These are phyloP conservation scores for Pseudocercospora fuligena DNA, from an alignment of 2,329 filamentous ascomycete species.

Conservation along the genomic window DNA sequence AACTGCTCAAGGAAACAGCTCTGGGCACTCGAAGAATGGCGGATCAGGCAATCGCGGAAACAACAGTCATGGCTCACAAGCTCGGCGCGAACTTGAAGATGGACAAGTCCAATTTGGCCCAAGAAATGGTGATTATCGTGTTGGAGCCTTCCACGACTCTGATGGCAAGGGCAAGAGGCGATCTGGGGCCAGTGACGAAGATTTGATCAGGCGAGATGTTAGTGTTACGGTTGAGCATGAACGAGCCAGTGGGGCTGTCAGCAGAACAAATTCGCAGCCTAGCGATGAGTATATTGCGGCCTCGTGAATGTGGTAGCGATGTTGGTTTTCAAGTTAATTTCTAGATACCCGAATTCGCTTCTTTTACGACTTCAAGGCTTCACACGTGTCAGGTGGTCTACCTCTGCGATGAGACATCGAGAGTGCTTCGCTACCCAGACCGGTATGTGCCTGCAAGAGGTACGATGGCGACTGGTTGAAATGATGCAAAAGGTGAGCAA, in stretches of 20 bases:
- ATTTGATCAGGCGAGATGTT: slow-evolving; percentile 34
- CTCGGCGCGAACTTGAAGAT: slow-evolving; percentile 16
- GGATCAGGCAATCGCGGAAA: slow-evolving; percentile 6
- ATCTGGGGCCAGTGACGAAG: slow-evolving; percentile 27
- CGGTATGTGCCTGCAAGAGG: not conserved
- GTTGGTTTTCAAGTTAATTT: not conserved
- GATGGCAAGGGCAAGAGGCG: slow-evolving; percentile 21
- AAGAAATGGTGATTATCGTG: slow-evolving; percentile 25
- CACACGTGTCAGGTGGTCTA: no score
- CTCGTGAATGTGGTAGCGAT: not conserved
- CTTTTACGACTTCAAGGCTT: not conserved
- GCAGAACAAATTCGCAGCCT: not conserved
- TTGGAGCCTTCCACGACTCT: slow-evolving; percentile 27
- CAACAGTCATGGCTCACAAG: slow-evolving; percentile 4
- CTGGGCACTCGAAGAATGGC: slow-evolving; percentile 3
- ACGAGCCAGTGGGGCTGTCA: slow-evolving; percentile 10
- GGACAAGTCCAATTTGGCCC: slow-evolving; percentile 23
- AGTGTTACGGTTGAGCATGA: slow-evolving; percentile 30
- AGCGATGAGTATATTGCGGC: slow-evolving; percentile 4
- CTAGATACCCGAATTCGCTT: not conserved
- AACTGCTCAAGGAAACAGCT: slow-evolving; percentile 13
- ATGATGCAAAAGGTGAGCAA: not conserved
- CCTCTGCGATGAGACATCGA: no score
- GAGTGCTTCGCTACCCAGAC: not conserved
- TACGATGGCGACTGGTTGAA: not conserved